Conservation (phyloP, 108 stramenopile species). For the Chaetoceros tenuissimus region DNA sequence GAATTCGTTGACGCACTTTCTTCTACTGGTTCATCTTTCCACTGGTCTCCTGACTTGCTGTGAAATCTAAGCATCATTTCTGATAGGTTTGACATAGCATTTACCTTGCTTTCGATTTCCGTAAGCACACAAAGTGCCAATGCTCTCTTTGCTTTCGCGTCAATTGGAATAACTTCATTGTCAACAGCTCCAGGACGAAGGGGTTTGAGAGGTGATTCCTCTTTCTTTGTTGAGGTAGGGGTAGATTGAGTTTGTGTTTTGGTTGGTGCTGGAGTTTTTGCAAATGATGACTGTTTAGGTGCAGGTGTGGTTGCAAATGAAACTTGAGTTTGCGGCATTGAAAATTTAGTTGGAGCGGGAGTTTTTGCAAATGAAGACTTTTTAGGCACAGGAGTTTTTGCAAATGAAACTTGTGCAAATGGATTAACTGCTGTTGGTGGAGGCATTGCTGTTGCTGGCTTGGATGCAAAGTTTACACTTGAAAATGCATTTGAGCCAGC, state of each 20-base stretch:
- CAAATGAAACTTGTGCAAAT: neutral
- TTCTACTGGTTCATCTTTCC: neutral
- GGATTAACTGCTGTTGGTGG: neutral
- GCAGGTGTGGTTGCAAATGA: neutral
- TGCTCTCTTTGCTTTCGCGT: neutral
- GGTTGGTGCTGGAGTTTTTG: neutral
- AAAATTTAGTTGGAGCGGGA: too few relatives aligned
- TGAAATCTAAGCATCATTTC: too few relatives aligned
- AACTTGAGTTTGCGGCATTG: too few relatives aligned
- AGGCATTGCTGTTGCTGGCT: neutral
- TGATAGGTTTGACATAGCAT: neutral
- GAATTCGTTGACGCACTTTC: neutral
- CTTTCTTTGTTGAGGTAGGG: neutral
- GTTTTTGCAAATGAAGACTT: neutral
- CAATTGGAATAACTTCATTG: neutral
- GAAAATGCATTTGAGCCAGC: neutral
- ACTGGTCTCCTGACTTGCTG: too few relatives aligned
- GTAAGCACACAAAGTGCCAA: neutral
- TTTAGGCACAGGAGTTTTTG: neutral
- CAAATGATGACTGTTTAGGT: neutral
- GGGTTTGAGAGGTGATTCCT: neutral
- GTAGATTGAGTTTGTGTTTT: neutral
- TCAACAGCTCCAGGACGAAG: neutral
- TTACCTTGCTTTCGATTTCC: neutral
- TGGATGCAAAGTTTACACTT: neutral